Evolutionary conservation across 108 stramenopile genomes (phyloP), one percentile per base, ranked within the genome.

Genomic region (Nannochloropsis salina): DNA sequence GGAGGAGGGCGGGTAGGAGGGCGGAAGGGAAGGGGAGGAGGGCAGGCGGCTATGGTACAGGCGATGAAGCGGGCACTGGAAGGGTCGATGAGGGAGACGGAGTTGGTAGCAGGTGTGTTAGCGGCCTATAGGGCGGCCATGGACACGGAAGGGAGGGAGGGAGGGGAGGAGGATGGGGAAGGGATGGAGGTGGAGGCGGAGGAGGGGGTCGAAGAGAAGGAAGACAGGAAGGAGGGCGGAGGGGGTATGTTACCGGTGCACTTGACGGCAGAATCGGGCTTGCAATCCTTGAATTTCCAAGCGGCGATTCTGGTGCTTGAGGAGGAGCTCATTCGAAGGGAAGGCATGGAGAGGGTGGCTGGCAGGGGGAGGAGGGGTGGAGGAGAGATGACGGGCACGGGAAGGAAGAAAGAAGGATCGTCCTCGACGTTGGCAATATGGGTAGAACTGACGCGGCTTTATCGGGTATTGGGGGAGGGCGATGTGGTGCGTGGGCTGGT

Each of bases 381-480:
- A 44, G n/a, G 85, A 44, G 22, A 21, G 31, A 42, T 20, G 41
- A 61, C 22, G 45, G 84, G 83, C 21, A 41, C 74, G 22, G 42
- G 42, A 79, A 42, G 20, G n/a, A 44, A 12, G 8, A 79, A 42
- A 42, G 21, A 41, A 87, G 43, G 9, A 22, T 84, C 21, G 15
- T 31, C 11, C 15, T 20, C 41, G 22, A 41, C 40, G 6, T 18
- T 80, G 80, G 85, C 74, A 80, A 41, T 81, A 9, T 91, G 91
- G 91, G 83, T 91, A 21, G 87, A 91, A 84, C 87, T 91, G 21
- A 85, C 88, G 9, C 85, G 88, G 42, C 84, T 91, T 44, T 91
- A 91, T 44, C 86, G 84, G 2, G 85, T 82, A 8, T 45, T 90
- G 9, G 90, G 88, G 31, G 91, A 91, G 45, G 85, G 90, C 22